These are phyloP conservation scores for Cairneyella variabilis DNA, from an alignment of 495 filamentous ascomycete genomes.

Conservation along the genomic window DNA sequence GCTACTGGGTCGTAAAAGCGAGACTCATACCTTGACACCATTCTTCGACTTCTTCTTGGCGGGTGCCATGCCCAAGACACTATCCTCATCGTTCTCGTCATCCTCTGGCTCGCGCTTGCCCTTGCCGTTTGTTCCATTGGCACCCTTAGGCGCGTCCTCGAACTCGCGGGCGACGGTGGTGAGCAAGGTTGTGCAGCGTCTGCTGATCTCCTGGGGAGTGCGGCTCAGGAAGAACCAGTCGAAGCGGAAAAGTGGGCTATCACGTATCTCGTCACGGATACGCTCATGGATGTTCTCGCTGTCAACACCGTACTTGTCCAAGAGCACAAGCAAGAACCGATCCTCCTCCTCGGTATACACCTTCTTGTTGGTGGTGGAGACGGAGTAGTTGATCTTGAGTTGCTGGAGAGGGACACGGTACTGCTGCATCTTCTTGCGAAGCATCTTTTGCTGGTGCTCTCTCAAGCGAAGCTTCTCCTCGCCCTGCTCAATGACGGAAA, in stretches of 20 bases:
- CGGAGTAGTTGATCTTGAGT: slow-evolving; percentile 96
- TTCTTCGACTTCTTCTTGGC: slow-evolving; percentile 92
- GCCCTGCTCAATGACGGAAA: slow-evolving; percentile 83
- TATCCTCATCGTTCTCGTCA: slow-evolving; percentile 81
- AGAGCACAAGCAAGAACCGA: slow-evolving; percentile 87
- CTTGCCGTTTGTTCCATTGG: slow-evolving; percentile 63
- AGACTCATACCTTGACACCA: slow-evolving; percentile 56
- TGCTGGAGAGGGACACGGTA: slow-evolving; percentile 96
- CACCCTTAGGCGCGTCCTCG: slow-evolving; percentile 52
- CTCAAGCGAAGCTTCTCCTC: slow-evolving; percentile 86
- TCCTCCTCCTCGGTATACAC: slow-evolving; percentile 99
- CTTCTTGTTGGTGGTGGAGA: slow-evolving; percentile 99
- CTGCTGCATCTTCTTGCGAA: slow-evolving; percentile 90
- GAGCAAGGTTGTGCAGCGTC: slow-evolving; percentile 89
- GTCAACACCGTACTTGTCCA: slow-evolving; percentile 87
- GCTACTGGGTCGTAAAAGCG: not conserved
- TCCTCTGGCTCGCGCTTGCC: slow-evolving; percentile 69
- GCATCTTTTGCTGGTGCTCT: slow-evolving; percentile 89
- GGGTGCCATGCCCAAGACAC: slow-evolving; percentile 66
- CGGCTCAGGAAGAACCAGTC: slow-evolving; percentile 99
- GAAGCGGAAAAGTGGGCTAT: slow-evolving; percentile 92
- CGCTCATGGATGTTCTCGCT: slow-evolving; percentile 79
- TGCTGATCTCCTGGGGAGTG: slow-evolving; percentile 86
- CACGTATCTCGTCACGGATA: slow-evolving; percentile 88
- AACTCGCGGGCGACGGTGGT: slow-evolving; percentile 94